Evolutionary conservation across 75 land plant species (phyloP).

Genomic region (Cunninghamia lanceolata): DNA sequence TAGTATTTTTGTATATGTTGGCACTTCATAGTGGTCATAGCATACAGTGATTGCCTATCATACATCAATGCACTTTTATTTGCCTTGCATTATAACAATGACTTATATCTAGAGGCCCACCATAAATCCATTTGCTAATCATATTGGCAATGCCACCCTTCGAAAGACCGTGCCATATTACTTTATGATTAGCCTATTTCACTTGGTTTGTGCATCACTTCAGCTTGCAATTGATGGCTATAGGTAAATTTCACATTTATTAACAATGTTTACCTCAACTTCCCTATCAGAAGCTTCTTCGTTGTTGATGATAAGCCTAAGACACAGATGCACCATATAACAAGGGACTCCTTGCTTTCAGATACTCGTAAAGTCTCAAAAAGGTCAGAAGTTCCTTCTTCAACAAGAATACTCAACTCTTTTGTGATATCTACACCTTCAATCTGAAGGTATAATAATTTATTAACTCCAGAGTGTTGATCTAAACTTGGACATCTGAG

Average conservation of each 20-base stretch:
- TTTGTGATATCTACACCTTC: slow-evolving; percentile 12
- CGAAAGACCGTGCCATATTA: too few relatives aligned
- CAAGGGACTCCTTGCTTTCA: slow-evolving; percentile 53
- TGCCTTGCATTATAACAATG: too few relatives aligned
- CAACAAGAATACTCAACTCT: slow-evolving; percentile 53
- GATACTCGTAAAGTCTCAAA: slow-evolving; percentile 81
- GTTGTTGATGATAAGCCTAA: slow-evolving; percentile 52
- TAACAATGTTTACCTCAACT: slow-evolving; percentile 21
- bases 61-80: too few relatives aligned
- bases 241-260: slow-evolving; percentile 42
- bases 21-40: too few relatives aligned
- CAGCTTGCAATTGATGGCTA: slow-evolving; percentile 60
- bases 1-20: too few relatives aligned
- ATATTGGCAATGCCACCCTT: too few relatives aligned
- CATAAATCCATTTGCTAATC: too few relatives aligned
- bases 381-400: slow-evolving; percentile 79
- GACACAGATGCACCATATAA: slow-evolving; percentile 44
- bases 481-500: slow-evolving; percentile 70
- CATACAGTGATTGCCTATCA: too few relatives aligned
- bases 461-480: slow-evolving; percentile 55
- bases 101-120: too few relatives aligned
- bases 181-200: too few relatives aligned
- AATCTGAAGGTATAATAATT: slow-evolving; percentile 34
- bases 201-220: too few relatives aligned
- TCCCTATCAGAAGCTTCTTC: background rate